Evolutionary conservation across 768 basidiomycete genomes (phyloP), one percentile per base, ranked within the genome.

Genomic region (Rhodotorula kratochvilovae): DNA sequence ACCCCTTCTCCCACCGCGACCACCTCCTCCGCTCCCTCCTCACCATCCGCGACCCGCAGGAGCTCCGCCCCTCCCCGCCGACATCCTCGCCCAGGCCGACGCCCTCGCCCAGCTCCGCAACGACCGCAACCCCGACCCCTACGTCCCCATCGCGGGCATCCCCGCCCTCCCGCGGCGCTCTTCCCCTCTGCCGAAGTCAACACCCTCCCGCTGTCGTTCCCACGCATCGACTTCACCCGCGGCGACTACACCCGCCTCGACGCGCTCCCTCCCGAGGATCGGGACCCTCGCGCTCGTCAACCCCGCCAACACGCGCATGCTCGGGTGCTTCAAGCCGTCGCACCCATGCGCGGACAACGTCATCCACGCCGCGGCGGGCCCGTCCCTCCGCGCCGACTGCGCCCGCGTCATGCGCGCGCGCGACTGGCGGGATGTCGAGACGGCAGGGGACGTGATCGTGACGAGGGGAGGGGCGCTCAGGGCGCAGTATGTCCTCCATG

Each of bases 311-410:
- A 45, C 42, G n/a, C 36, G 39, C 16, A 53, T 67, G 50, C 59
- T 67, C 25, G 66, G 66, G 11, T 67, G 66, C 50, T 67, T 67
- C 51, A 51, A 61, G 51, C 66, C 66, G 1, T 35, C 36, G 19
- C 66, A 67, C 31, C 31, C 43, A 3, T 67, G 66, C 59, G 66
- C 43, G 29, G 66, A 67, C 51, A 61, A 67, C 51, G 59, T 59
- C 31, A 48, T 66, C 23, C 65, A 66, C 39, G 65, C 65, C 12
- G 65, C 65, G 0, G 56, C 56, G 10, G 64, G 64, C 0, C 64
- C 64, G 2, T 13, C 39, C 0, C 55, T 66, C 25, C 64, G 55
- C 23, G 39, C 23, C 25, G 64, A 58, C 56, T 66, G 64, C 56
- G 33, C 25, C 1, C 19, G 12, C 8, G 46, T 66, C 46, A 66